Evolutionary conservation across 1,284 basidiomycete species (phyloP), one percentile per base, ranked within the genome.

Genomic region (Leccinum angustisporum): DNA sequence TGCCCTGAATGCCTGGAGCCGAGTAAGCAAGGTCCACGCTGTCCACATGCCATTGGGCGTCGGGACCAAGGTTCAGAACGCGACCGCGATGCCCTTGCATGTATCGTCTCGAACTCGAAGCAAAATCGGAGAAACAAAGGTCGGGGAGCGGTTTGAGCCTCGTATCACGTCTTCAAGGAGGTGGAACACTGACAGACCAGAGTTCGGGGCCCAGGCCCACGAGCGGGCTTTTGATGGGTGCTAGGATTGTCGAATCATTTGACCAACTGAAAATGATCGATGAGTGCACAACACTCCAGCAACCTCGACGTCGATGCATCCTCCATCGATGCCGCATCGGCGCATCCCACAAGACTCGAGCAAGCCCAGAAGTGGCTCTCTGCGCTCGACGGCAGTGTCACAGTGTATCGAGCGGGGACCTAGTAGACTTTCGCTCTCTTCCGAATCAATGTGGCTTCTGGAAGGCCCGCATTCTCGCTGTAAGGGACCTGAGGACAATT

Each of bases 1-100:
- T 16, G 70, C 80, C 59, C 80, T 77, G 52, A 86, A 74, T 4
- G 75, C 76, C 60, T 81, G 79, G 8, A 86, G 75, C 46, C 78
- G 75, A 3, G 83, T 85, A 65, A 80, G 78, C 11, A 76, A 16
- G 9, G 70, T 65, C 69, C 72, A 75, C 3, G 72, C 68, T 38
- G 60, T 74, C 71, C 70, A 76, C 25, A 36, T 27, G 18, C 40
- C 58, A 5, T 27, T 27, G 27, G 27, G 27, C 27, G 27, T 27
- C 6, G 27, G 27, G 27, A 27, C 27, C 27, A 27, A 27, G 27
- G 2, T 27, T 27, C 27, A 55, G 55, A 64, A 63, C 21, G 54
- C 63, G 30, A 72, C 25, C 5, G 68, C 65, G 3, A 50, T 64
- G 0, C 72, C 72, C 27, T 57, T 65, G 16, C 73, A 21, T 65